These are phyloP conservation scores for Haematococcus lacustris DNA, from an alignment of 139 green algal genomes.

Conservation along the genomic window DNA sequence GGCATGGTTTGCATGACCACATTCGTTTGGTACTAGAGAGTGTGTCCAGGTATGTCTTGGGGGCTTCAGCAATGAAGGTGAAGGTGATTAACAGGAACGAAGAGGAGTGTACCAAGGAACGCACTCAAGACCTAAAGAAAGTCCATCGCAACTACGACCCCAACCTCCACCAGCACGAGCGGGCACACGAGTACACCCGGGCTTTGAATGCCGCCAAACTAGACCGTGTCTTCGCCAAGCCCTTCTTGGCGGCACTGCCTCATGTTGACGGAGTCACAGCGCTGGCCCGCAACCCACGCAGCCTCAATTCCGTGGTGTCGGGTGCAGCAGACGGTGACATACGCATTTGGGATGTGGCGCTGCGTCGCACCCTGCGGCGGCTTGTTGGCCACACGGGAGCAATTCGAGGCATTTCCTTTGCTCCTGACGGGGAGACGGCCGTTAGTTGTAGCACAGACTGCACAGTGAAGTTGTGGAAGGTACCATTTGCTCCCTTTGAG, in stretches of 20 bases:
- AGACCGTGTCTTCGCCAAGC: constrained; percentile 93
- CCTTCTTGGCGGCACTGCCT: constrained; percentile 81
- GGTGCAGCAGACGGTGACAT: constrained; percentile 56
- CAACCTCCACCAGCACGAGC: constrained; percentile 80
- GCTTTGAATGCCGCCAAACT: constrained; percentile 90
- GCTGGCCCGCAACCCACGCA: constrained; percentile 66
- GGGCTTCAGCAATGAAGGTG: too few species aligned
- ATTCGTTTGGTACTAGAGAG: too few species aligned
- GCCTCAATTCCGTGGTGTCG: constrained; percentile 77
- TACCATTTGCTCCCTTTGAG: constrained; percentile 75
- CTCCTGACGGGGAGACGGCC: constrained; percentile 59
- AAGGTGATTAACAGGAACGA: constrained; percentile 85
- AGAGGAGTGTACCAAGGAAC: constrained; percentile 71
- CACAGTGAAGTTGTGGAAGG: constrained; percentile 81
- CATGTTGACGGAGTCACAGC: constrained; percentile 88
- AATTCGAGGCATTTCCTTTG: constrained; percentile 75
- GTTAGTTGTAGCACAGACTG: constrained; percentile 82
- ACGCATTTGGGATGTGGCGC: constrained; percentile 85
- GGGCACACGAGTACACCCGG: constrained; percentile 87
- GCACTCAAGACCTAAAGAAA: constrained; percentile 67
- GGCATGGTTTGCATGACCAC: too few species aligned
- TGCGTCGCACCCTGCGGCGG: constrained; percentile 54
- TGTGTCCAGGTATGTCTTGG: too few species aligned
- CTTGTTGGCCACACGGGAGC: constrained; percentile 67
- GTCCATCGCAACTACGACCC: constrained; percentile 93